These are phyloP conservation scores for Elaeis guineensis DNA, from an alignment of 176 grass and related monocot species.

Conservation along the genomic window DNA sequence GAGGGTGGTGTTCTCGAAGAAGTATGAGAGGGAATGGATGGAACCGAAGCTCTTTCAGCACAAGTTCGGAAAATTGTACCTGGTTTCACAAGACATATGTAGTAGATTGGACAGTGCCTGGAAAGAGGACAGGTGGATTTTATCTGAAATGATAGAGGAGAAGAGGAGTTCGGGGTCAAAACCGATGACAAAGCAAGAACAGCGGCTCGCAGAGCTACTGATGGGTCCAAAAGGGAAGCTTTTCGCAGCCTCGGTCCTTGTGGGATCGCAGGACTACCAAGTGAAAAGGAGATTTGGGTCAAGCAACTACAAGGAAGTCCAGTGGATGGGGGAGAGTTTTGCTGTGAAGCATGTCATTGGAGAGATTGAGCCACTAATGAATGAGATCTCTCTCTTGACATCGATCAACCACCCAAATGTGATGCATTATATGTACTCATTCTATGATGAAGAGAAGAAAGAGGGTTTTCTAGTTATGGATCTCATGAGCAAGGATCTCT, in stretches of 20 bases:
- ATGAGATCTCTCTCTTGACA: constrained; percentile 52
- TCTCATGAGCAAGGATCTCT: constrained; percentile 70
- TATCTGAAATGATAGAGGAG: constrained; percentile 57
- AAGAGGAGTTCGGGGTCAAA: constrained; percentile 29
- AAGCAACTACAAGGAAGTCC: constrained; percentile 66
- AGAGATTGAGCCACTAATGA: constrained; percentile 24
- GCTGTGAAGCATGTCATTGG: constrained; percentile 71
- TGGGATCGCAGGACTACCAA: constrained; percentile 41
- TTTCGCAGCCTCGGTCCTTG: constrained; percentile 44
- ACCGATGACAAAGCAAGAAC: constrained; percentile 47
- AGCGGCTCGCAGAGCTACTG: constrained; percentile 56
- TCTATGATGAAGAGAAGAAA: constrained; percentile 76
- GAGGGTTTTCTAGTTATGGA: constrained; percentile 71
- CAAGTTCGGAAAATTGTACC: constrained; percentile 47
- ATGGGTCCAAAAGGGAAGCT: constrained; percentile 43
- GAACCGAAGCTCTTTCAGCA: constrained; percentile 57
- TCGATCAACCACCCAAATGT: constrained; percentile 69
- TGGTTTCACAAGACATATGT: constrained; percentile 36
- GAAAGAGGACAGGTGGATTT: constrained; percentile 78
- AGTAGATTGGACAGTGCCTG: constrained; percentile 51
- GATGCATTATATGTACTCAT: constrained; percentile 49
- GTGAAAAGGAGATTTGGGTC: constrained; percentile 48
- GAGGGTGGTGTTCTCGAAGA: constrained; percentile 41
- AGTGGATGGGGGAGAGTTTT: constrained; percentile 81
- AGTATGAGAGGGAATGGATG: constrained; percentile 63